Conservation (phyloP, 2,329 filamentous ascomycete species). For the Trichoderma sp. region DNA sequence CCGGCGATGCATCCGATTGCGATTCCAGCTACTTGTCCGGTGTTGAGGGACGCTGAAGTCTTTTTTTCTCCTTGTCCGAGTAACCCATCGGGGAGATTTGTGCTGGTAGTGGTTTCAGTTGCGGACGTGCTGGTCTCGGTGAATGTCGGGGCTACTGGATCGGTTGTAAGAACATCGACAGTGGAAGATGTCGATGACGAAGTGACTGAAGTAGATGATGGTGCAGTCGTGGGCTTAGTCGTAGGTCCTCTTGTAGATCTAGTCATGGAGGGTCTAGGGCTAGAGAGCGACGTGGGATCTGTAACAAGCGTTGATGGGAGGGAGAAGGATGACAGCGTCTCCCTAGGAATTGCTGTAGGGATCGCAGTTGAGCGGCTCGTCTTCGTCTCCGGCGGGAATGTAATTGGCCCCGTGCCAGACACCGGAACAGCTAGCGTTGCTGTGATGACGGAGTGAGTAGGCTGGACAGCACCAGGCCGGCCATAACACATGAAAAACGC, state of each 20-base stretch:
- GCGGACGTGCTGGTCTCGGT: slow-evolving; percentile 1
- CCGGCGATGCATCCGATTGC: slow-evolving; percentile 50
- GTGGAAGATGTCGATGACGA: background rate
- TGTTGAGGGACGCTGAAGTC: slow-evolving; percentile 27
- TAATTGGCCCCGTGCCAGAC: slow-evolving; percentile 14
- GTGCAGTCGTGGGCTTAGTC: background rate
- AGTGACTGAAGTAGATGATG: background rate
- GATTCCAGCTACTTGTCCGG: slow-evolving; percentile 56
- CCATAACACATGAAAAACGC: slow-evolving; percentile 59
- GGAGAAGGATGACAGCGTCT: slow-evolving; percentile 7
- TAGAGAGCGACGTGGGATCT: slow-evolving; percentile 25
- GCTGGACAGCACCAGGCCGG: slow-evolving; percentile 47
- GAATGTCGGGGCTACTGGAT: background rate
- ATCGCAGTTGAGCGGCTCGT: background rate
- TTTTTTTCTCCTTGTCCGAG: background rate
- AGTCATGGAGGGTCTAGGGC: slow-evolving; percentile 5
- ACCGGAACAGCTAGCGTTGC: slow-evolving; percentile 42
- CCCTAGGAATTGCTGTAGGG: background rate
- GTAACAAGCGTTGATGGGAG: slow-evolving; percentile 31
- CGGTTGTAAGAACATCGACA: background rate
- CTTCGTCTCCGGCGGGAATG: slow-evolving; percentile 8
- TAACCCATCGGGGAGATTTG: slow-evolving; percentile 5
- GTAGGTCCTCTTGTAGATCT: background rate
- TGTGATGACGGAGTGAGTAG: slow-evolving; percentile 56
- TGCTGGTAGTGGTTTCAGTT: slow-evolving; percentile 4